Evolutionary conservation across 768 basidiomycete genomes (phyloP).

Genomic region (Rhizopogon salebrosus): DNA sequence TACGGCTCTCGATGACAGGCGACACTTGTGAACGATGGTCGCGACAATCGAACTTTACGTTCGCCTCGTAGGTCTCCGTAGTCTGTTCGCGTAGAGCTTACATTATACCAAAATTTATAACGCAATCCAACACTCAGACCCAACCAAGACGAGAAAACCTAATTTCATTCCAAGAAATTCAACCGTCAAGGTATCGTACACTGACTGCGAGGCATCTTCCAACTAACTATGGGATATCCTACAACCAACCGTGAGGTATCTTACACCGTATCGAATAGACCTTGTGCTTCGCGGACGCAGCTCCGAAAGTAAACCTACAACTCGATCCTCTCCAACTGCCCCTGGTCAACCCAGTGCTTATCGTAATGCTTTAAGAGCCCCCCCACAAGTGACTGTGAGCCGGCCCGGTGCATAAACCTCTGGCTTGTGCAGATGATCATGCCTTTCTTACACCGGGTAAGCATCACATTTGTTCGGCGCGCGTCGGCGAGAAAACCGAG

Average conservation of each 20-base stretch:
- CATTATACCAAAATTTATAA: not conserved
- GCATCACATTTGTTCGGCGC: slow-evolving; percentile 83
- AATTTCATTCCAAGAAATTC: not conserved
- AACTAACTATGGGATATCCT: not conserved
- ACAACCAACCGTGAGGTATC: not conserved
- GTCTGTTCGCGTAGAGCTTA: not conserved
- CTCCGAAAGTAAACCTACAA: not conserved
- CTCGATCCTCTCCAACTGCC: slow-evolving; percentile 19
- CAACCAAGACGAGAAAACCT: not conserved
- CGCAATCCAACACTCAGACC: not conserved
- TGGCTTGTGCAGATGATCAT: slow-evolving; percentile 72
- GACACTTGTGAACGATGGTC: not conserved
- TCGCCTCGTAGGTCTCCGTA: too few relatives aligned
- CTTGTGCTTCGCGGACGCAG: too few relatives aligned
- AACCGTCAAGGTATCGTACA: not conserved
- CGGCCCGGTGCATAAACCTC: slow-evolving; percentile 54
- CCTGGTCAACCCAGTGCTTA: slow-evolving; percentile 30
- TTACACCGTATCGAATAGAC: not conserved
- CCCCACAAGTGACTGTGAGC: slow-evolving; percentile 42
- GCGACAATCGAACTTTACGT: not conserved
- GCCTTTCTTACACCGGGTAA: slow-evolving; percentile 69
- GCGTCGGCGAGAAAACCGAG: slow-evolving; percentile 65
- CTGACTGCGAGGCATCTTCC: not conserved
- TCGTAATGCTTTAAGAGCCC: slow-evolving; percentile 29
- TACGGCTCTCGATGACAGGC: too few relatives aligned